Evolutionary conservation across 176 grass and related monocot genomes (phyloP).

Genomic region (Elymus sibiricus): DNA sequence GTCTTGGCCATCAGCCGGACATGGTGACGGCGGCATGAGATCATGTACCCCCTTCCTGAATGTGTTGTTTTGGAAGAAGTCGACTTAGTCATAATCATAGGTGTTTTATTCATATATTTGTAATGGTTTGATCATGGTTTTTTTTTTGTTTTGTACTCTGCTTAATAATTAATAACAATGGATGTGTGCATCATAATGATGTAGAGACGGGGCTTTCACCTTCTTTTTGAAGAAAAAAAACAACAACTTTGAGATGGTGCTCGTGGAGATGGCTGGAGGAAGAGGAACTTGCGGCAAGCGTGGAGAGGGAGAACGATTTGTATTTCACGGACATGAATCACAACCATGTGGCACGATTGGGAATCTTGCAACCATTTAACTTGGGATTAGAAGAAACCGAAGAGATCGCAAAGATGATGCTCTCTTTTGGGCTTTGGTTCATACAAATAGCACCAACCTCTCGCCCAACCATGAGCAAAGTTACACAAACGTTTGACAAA

Average conservation of each 20-base stretch:
- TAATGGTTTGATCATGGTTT: too few species aligned
- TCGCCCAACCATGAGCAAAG: slow-evolving; percentile 26
- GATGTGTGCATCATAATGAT: too few species aligned
- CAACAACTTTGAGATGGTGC: slow-evolving; percentile 18
- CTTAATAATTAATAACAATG: too few species aligned
- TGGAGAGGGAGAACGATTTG: neutral
- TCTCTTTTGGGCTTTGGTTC: slow-evolving; percentile 25
- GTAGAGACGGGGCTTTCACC: too few species aligned
- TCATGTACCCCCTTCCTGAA: too few species aligned
- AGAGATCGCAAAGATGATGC: slow-evolving; percentile 29
- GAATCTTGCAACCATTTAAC: neutral
- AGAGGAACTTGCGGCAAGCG: slow-evolving; percentile 13
- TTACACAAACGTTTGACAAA: slow-evolving; percentile 31
- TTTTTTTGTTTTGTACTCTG: too few species aligned
- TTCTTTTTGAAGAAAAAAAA: too few species aligned
- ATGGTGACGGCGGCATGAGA: too few species aligned
- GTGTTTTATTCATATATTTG: too few species aligned
- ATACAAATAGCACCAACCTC: slow-evolving; percentile 23
- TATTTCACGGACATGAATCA: slow-evolving; percentile 17
- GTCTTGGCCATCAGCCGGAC: too few species aligned
- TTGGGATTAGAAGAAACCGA: neutral
- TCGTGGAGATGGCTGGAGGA: slow-evolving; percentile 52
- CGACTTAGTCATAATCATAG: too few species aligned
- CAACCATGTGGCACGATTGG: neutral
- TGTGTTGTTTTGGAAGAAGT: too few species aligned